Percentiles rank a stretch among this genome's conserved stretches.
Conservation (phyloP, 1,139 yeast species). For the Taiozyma sp. region DNA sequence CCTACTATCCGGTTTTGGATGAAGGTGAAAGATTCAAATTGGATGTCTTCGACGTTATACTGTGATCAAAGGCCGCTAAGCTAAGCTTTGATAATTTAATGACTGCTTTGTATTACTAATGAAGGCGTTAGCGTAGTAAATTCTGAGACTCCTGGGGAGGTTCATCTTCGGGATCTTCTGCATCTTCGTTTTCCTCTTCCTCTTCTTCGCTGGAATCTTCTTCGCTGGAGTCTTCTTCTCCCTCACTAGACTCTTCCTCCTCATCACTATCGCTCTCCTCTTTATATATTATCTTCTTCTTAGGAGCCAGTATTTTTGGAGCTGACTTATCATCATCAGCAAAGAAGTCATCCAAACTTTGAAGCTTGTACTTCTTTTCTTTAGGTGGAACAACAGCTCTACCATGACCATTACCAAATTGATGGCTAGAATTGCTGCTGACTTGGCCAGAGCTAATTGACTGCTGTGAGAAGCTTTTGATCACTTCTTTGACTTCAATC, state of each 20-base stretch:
- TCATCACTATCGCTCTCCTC: conserved; percentile 25
- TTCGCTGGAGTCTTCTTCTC: conserved; percentile 20
- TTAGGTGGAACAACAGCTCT: conserved; percentile 14
- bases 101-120: not conserved
- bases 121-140: not conserved
- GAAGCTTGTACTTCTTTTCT: conserved; percentile 45
- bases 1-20: conserved; percentile 66
- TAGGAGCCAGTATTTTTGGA: not conserved
- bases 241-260: conserved; percentile 27
- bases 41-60: conserved; percentile 34
- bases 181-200: conserved; percentile 11
- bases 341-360: conserved; percentile 82
- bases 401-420: not conserved
- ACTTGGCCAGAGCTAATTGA: not conserved
- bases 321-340: conserved; percentile 36
- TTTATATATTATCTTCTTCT: conserved; percentile 27
- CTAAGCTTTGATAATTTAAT: not conserved
- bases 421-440: conserved; percentile 11
- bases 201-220: conserved; percentile 14
- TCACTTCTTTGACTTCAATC: conserved; percentile 13
- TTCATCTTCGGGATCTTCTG: conserved; percentile 8
- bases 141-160: not conserved
- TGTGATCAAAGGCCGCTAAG: conserved; percentile 1
- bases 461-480: conserved; percentile 13
- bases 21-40: conserved; percentile 26